Percentiles rank a stretch among this genome's conserved stretches.
Conservation (phyloP, 768 basidiomycete genomes). For the Trametes meyenii region DNA sequence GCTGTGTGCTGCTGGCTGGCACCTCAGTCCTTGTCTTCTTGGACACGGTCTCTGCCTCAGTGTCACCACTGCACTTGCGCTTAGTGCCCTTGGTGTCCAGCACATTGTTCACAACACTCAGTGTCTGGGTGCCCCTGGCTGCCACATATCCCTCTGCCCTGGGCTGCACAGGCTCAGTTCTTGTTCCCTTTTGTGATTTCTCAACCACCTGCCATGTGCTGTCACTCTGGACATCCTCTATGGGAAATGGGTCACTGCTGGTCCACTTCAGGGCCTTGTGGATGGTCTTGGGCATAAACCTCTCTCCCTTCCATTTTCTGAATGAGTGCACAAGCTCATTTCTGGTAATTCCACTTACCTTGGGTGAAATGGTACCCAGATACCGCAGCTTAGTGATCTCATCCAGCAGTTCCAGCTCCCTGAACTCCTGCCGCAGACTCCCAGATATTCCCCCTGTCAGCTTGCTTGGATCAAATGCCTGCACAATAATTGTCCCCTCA, state of each 20-base stretch:
- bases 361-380: conserved; percentile 20
- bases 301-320: too few species aligned
- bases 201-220: background rate
- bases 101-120: background rate
- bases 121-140: background rate
- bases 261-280: too few species aligned
- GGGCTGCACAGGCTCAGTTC: background rate
- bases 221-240: background rate
- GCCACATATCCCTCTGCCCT: background rate
- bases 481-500: conserved; percentile 26
- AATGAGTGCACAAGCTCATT: too few species aligned
- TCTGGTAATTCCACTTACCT: background rate
- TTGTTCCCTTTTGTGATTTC: background rate
- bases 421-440: conserved; percentile 25
- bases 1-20: background rate
- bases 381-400: conserved; percentile 35
- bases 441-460: conserved; percentile 18
- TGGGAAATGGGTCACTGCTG: background rate
- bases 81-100: too few species aligned
- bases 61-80: background rate
- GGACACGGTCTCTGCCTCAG: background rate
- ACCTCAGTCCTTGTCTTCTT: background rate
- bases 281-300: too few species aligned
- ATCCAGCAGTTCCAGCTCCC: conserved; percentile 40
- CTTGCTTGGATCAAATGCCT: conserved; percentile 18